phyloP scores from a whole-genome alignment of 352 stramenopile genomes.

The Nothophytophthora sp. region DNA sequence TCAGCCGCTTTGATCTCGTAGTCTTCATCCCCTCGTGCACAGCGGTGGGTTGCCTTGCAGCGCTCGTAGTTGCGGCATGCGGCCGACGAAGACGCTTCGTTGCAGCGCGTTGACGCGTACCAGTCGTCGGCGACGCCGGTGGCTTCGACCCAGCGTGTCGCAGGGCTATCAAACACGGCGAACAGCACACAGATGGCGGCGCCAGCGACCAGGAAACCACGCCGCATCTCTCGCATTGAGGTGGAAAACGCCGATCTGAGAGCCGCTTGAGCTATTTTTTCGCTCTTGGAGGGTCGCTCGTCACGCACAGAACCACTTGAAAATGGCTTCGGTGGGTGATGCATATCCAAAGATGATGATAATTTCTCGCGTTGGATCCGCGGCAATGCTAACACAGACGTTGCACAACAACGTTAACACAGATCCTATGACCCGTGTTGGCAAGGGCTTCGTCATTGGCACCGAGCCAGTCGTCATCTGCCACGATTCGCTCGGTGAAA shows the following conservation, averaged over 20 bases:
- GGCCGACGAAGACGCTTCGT: slow-evolving; percentile 38
- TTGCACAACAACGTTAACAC: slow-evolving; percentile 40
- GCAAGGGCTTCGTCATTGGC: slow-evolving; percentile 39
- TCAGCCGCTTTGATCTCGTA: slow-evolving; percentile 82
- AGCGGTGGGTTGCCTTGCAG: slow-evolving; percentile 95
- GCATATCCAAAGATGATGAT: too few relatives aligned
- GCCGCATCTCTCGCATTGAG: not conserved
- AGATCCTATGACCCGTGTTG: slow-evolving; percentile 44
- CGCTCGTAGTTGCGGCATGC: slow-evolving; percentile 85
- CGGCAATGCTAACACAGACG: slow-evolving; percentile 11
- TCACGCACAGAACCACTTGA: too few relatives aligned
- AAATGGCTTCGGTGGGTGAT: too few relatives aligned
- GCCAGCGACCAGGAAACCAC: not conserved
- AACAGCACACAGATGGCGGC: slow-evolving; percentile 3
- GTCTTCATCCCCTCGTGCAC: slow-evolving; percentile 87
- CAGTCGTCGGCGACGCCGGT: slow-evolving; percentile 38
- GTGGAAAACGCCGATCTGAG: too few relatives aligned
- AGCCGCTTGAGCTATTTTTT: too few relatives aligned
- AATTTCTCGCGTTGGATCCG: not conserved
- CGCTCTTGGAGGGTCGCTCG: too few relatives aligned
- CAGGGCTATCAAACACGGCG: not conserved
- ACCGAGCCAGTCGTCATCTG: slow-evolving; percentile 46
- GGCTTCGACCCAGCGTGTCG: not conserved
- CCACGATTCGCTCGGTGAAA: slow-evolving; percentile 45
- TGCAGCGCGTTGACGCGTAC: slow-evolving; percentile 66